These are phyloP conservation scores for Striga asiatica DNA, from an alignment of 257 asterid species.

Conservation along the genomic window DNA sequence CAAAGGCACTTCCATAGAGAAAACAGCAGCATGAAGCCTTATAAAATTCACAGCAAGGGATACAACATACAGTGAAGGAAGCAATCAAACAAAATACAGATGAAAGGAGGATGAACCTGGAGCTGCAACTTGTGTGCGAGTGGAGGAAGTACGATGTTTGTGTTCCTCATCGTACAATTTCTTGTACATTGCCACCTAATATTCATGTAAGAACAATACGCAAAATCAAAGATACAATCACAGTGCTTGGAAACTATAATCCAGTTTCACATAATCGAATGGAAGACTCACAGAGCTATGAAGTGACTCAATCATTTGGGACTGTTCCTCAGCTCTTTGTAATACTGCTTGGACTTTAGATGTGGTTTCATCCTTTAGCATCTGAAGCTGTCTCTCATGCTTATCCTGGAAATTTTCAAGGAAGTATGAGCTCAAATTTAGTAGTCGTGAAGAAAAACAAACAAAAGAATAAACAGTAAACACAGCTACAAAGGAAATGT, in stretches of 20 bases:
- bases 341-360: constrained; percentile 61
- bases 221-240: neutral
- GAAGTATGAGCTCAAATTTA: constrained; percentile 12
- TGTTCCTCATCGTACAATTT: constrained; percentile 79
- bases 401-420: constrained; percentile 37
- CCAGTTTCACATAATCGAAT: neutral
- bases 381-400: constrained; percentile 63
- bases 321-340: constrained; percentile 78
- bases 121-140: constrained; percentile 28
- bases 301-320: constrained; percentile 78
- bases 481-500: neutral
- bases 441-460: neutral
- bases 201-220: neutral
- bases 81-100: neutral
- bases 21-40: neutral
- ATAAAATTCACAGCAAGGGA: constrained; percentile 7
- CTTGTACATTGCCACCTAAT: constrained; percentile 84
- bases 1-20: neutral
- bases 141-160: constrained; percentile 31
- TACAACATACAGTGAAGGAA: neutral
- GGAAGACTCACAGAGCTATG: constrained; percentile 59
- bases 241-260: neutral
- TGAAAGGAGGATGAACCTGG: constrained; percentile 38
- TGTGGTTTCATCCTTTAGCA: constrained; percentile 44
- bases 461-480: too few relatives aligned